Evolutionary conservation across 495 filamentous ascomycete species (phyloP), one percentile per base, ranked within the genome.

Genomic region (Chaetomidium leptoderma): DNA sequence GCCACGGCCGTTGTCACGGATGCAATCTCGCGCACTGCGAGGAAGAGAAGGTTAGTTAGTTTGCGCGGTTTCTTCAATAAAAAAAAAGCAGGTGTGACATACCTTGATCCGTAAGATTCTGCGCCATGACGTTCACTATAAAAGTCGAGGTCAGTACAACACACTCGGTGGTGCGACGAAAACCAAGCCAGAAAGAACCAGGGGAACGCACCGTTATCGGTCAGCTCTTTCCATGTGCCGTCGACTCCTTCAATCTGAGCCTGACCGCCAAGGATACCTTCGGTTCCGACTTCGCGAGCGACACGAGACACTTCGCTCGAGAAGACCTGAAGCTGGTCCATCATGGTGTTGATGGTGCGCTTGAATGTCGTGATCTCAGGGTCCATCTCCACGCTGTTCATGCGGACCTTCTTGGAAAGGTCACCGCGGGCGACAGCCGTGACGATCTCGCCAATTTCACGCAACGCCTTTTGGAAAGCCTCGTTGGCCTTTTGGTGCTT

Each of bases 361-460:
- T 99, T 99, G 81, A 99, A 99, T 5, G 88, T 92, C n/a, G 89
- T 90, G 66, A 99, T 99, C 78, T 99, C 95, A 1, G 93, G 92
- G 79, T 99, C 93, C 89, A 97, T 93, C 73, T 99, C 93, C 63
- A 91, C 83, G 8, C 89, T 88, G 69, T 97, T 92, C 64, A 99
- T 93, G 45, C 92, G 85, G 51, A 97, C 95, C 74, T 97, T 97
- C 81, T 96, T 96, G 70, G 90, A 95, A 51, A 99, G 78, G 68
- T 99, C 93, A 74, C 93, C 93, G 60, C 91, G 89, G 50, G 93
- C 93, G 42, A 97, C 93, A 57, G 90, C 90, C 6, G 91, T 96
- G 65, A 97, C 90, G 61, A 99, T 97, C 61, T 88, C 92, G 53
- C 93, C 93, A 69, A 99, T 99, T 72, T 99, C 93, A 55, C 91